Evolutionary conservation across 2,329 filamentous ascomycete species (phyloP).

Genomic region (Hawksworthiomyces lignivorus): DNA sequence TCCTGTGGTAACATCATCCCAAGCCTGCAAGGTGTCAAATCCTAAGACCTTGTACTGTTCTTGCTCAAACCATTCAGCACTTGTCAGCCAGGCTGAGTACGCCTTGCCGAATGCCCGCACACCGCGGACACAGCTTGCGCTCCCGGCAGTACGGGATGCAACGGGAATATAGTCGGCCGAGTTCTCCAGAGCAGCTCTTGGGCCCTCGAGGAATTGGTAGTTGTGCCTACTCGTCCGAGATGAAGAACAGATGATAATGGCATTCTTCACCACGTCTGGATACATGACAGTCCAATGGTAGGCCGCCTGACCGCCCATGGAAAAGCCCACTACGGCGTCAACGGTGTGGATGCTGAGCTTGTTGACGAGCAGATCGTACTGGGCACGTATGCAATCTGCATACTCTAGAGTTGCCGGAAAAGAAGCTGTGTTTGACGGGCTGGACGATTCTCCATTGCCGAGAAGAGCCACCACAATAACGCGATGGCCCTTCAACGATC

Average conservation of each 20-base stretch:
- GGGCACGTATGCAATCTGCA: constrained; percentile 44
- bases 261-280: constrained; percentile 38
- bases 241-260: constrained; percentile 42
- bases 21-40: constrained; percentile 62
- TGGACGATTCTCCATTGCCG: constrained; percentile 45
- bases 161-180: constrained; percentile 26
- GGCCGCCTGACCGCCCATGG: constrained; percentile 47
- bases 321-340: constrained; percentile 45
- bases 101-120: constrained; percentile 66
- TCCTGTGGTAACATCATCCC: constrained; percentile 71
- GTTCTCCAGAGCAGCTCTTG: constrained; percentile 38
- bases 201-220: constrained; percentile 46
- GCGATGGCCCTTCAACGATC: constrained; percentile 29
- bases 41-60: constrained; percentile 60
- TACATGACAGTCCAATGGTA: constrained; percentile 45
- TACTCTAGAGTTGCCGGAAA: constrained; percentile 37
- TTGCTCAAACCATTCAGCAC: constrained; percentile 69
- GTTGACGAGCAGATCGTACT: constrained; percentile 33
- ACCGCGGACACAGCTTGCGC: constrained; percentile 23
- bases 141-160: constrained; percentile 37
- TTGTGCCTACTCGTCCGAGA: constrained; percentile 45
- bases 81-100: constrained; percentile 78
- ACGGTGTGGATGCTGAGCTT: constrained; percentile 34
- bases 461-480: constrained; percentile 44
- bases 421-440: constrained; percentile 37